Conservation (phyloP, 2,329 filamentous ascomycete genomes). For the Penicillium sp. region DNA sequence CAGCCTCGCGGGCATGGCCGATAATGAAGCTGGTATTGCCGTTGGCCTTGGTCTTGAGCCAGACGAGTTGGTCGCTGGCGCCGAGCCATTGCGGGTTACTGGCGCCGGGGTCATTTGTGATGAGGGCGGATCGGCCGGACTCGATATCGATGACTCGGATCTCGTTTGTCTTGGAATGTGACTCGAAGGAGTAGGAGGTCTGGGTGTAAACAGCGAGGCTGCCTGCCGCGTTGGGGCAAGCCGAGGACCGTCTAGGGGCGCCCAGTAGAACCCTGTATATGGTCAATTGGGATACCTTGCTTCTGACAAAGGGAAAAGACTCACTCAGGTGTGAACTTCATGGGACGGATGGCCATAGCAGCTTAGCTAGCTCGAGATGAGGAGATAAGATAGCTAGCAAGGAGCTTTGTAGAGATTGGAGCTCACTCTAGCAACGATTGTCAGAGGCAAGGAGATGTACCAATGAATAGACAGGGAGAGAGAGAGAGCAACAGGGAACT, state of each 20-base stretch:
- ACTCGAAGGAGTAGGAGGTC: conserved; percentile 49
- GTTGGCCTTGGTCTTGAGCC: conserved; percentile 45
- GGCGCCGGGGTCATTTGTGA: conserved; percentile 44
- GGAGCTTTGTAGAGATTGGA: conserved; percentile 6
- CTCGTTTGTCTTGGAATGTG: conserved; percentile 45
- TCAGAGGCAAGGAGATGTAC: not conserved
- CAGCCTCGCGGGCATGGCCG: conserved; percentile 38
- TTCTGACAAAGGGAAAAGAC: conserved; percentile 2
- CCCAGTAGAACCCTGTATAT: conserved; percentile 42
- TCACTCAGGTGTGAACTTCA: conserved; percentile 44
- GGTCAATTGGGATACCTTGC: conserved; percentile 1
- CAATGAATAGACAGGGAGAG: not conserved
- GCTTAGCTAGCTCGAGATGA: conserved; percentile 9
- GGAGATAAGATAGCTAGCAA: conserved; percentile 19
- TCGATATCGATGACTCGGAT: conserved; percentile 45
- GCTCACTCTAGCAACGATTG: not conserved
- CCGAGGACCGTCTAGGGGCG: conserved; percentile 45
- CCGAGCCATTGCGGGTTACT: conserved; percentile 47
- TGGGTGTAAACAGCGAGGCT: conserved; percentile 47
- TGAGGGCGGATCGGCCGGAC: conserved; percentile 38
- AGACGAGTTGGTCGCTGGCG: conserved; percentile 42
- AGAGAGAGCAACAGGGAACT: not conserved
- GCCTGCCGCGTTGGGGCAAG: conserved; percentile 44
- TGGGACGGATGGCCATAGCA: conserved; percentile 40
- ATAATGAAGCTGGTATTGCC: conserved; percentile 47